phyloP scores from a whole-genome alignment of 768 basidiomycete genomes.

The Amylocystis lapponica region DNA sequence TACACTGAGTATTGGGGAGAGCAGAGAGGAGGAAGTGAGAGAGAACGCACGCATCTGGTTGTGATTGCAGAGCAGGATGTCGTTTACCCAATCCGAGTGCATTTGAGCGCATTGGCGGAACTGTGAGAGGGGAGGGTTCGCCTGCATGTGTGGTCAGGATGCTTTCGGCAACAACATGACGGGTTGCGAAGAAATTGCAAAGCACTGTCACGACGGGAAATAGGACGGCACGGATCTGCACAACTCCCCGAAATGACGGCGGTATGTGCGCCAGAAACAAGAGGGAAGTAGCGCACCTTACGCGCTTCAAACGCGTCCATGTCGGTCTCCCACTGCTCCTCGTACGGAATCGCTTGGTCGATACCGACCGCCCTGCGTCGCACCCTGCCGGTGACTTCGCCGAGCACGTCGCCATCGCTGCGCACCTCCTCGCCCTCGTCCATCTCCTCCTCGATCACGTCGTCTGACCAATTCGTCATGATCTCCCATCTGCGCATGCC shows the following conservation, averaged over 20 bases:
- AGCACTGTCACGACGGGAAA: not conserved
- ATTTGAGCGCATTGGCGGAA: slow-evolving; percentile 88
- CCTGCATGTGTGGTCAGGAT: not conserved
- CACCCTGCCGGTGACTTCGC: slow-evolving; percentile 50
- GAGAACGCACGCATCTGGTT: slow-evolving; percentile 80
- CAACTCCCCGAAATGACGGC: not conserved
- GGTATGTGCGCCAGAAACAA: not conserved
- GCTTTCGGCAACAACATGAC: not conserved
- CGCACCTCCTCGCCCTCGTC: slow-evolving; percentile 55
- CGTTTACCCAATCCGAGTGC: slow-evolving; percentile 96
- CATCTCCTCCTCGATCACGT: slow-evolving; percentile 56
- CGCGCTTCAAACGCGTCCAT: slow-evolving; percentile 40
- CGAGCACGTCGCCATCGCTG: slow-evolving; percentile 74
- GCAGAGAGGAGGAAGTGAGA: no score
- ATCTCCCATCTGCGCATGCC: slow-evolving; percentile 60
- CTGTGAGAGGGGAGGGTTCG: slow-evolving; percentile 37
- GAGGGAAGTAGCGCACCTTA: slow-evolving; percentile 36
- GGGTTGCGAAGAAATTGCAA: not conserved
- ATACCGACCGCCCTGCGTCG: slow-evolving; percentile 24
- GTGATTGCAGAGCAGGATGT: slow-evolving; percentile 84
- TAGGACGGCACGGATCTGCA: not conserved
- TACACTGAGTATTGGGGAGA: not conserved
- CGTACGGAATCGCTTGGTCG: slow-evolving; percentile 43
- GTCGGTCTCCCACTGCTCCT: slow-evolving; percentile 81
- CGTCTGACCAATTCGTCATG: slow-evolving; percentile 81